Percentiles rank a stretch among this genome's conserved stretches.
Conservation (phyloP, 805 yeast genomes). For the Candida takata region DNA sequence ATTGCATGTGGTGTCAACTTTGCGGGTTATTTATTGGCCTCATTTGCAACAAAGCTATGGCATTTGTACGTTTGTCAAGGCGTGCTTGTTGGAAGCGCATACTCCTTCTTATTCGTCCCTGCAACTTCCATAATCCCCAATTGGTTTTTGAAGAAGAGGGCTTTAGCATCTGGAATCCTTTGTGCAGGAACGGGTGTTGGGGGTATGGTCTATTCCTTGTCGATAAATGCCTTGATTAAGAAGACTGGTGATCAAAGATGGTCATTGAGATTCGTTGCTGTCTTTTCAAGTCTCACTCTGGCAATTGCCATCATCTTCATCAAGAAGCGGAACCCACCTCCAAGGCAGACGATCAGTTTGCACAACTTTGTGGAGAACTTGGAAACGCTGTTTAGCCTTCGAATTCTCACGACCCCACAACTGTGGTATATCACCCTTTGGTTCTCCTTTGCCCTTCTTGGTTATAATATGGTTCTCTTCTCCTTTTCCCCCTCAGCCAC, state of each 20-base stretch:
- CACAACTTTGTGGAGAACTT: constrained; percentile 12
- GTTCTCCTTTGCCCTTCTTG: constrained; percentile 32
- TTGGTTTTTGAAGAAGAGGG: constrained; percentile 61
- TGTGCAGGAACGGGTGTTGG: constrained; percentile 48
- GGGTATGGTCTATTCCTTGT: constrained; percentile 38
- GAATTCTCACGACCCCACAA: constrained; percentile 25
- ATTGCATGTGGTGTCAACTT: constrained; percentile 47
- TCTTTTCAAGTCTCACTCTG: constrained; percentile 30
- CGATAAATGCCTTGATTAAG: constrained; percentile 36
- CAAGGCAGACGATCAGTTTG: constrained; percentile 8
- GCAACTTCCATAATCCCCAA: constrained; percentile 56
- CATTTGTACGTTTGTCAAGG: constrained; percentile 66
- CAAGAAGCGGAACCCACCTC: constrained; percentile 24
- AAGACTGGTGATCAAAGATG: constrained; percentile 37
- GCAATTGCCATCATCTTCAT: constrained; percentile 34
- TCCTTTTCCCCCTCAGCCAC: constrained; percentile 41
- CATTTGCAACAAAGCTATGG: constrained; percentile 54
- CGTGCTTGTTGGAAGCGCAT: constrained; percentile 44
- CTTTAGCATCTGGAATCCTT: constrained; percentile 42
- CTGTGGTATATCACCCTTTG: constrained; percentile 29
- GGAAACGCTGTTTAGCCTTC: constrained; percentile 28
- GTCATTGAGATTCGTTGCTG: constrained; percentile 43
- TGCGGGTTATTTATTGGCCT: constrained; percentile 51
- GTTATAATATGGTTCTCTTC: constrained; percentile 38
- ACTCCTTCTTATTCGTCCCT: constrained; percentile 51